Evolutionary conservation across 371 early-diverging fungal genomes (phyloP), one percentile per base, ranked within the genome.

Genomic region (Zychaea mexicana): DNA sequence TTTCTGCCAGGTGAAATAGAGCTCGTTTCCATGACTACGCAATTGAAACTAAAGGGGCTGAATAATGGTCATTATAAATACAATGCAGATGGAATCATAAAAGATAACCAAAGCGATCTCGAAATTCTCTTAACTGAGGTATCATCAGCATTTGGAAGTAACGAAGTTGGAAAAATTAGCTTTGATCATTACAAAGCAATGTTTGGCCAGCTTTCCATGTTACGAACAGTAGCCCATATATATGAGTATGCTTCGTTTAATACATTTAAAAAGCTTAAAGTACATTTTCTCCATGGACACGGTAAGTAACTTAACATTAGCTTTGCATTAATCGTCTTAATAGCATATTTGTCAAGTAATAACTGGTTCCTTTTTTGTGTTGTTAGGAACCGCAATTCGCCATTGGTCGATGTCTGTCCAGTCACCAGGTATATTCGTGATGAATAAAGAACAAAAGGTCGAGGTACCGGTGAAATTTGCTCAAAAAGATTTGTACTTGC

Each of bases 331-430:
- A 42, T 42, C 2, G 42, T 42, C 6, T 5, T 42, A 42, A 42
- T 42, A 42, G 1, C 42, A 42, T 42, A 42, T 42, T 42, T 42
- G 39, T 39, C 5, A 42, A 42, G n/a, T 42, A 42, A 42, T 42
- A 42, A 42, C 42, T 2, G 15, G 1, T 42, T 42, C n/a, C 42
- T 42, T 42, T 2, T 42, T 5, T 42, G 42, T 42, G 5, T 42
- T 42, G 59, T 67, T 58, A 67, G 67, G 65, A 60, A 52, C 59
- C 39, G 52, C 61, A 33, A 65, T 67, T 62, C 64, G 73, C 58
- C 67, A 69, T 69, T 69, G 73, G 65, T 64, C 73, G 36, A 73
- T 69, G 67, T 69, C 67, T 49, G 65, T 69, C 57, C 67, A 57
- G 39, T 59, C 69, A 60, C 65, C 66, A 24, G 69, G 65, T n/a